Conservation (phyloP, 148 eudicot species). For the Selenicereus undatus region DNA sequence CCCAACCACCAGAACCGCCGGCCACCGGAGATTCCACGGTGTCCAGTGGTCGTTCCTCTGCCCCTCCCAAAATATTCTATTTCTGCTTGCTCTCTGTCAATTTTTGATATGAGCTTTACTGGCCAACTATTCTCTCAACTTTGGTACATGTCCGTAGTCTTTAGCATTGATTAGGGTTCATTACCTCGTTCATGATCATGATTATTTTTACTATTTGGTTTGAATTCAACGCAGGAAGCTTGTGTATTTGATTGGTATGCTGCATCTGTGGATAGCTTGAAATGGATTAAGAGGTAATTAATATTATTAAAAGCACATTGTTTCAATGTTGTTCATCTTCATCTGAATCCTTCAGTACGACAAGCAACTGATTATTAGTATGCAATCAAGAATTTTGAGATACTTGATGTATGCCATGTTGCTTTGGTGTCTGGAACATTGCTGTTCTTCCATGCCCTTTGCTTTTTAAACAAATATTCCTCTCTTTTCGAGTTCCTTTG, state of each 20-base stretch:
- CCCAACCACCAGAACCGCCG: no score
- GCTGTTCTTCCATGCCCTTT: no score
- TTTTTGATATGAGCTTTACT: no score
- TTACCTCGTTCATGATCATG: neutral
- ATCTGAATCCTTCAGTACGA: no score
- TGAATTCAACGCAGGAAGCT: constrained; percentile 10
- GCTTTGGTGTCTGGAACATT: neutral
- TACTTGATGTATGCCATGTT: neutral
- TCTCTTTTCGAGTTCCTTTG: neutral
- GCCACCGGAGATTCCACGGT: no score
- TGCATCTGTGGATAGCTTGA: constrained; percentile 12
- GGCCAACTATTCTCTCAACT: no score
- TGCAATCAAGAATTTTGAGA: neutral
- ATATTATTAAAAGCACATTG: neutral
- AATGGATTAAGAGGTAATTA: constrained; percentile 19
- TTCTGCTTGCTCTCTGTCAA: no score
- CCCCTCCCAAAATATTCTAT: no score
- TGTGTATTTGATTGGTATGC: constrained; percentile 11
- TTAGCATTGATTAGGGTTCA: no score
- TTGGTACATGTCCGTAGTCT: no score
- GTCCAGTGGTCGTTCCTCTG: no score
- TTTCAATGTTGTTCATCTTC: neutral
- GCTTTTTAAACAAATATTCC: neutral
- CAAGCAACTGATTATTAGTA: neutral
- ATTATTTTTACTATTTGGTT: neutral